Conservation (phyloP, 768 basidiomycete genomes). For the Coprinellus micaceus region DNA sequence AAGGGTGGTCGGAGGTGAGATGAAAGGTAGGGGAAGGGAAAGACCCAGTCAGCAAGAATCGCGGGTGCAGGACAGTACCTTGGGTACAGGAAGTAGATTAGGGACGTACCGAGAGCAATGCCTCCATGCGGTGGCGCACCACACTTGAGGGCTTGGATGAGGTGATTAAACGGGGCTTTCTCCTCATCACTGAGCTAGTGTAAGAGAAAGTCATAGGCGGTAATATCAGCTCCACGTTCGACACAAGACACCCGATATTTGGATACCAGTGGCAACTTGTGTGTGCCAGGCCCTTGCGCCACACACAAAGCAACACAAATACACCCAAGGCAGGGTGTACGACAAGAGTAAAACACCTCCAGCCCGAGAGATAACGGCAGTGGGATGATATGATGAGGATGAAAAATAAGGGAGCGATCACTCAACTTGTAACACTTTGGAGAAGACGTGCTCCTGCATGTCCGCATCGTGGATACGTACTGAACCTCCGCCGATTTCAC, state of each 20-base stretch:
- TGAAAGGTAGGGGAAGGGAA: neutral
- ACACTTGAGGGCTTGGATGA: slow-evolving; percentile 80
- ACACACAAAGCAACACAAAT: no score
- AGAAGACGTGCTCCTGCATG: slow-evolving; percentile 85
- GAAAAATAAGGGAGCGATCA: slow-evolving; percentile 17
- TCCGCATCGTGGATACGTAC: slow-evolving; percentile 86
- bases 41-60: slow-evolving; percentile 2
- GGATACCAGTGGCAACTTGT: no score
- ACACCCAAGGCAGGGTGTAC: no score
- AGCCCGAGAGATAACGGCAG: neutral
- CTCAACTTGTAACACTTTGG: slow-evolving; percentile 67
- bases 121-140: slow-evolving; percentile 97
- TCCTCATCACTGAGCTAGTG: slow-evolving; percentile 69
- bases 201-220: slow-evolving; percentile 10
- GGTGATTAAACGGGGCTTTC: slow-evolving; percentile 72
- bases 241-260: no score
- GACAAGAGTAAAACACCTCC: no score
- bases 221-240: neutral
- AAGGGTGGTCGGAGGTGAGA: no score
- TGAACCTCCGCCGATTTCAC: slow-evolving; percentile 91
- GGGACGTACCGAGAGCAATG: slow-evolving; percentile 76
- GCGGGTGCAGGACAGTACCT: slow-evolving; percentile 5
- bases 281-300: no score
- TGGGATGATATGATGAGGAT: no score
- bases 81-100: slow-evolving; percentile 1